Percentiles rank a stretch among this genome's conserved stretches.
These are phyloP conservation scores for Austroboletus novae-zelandiae DNA, from an alignment of 1,284 basidiomycete species.

Conservation along the genomic window DNA sequence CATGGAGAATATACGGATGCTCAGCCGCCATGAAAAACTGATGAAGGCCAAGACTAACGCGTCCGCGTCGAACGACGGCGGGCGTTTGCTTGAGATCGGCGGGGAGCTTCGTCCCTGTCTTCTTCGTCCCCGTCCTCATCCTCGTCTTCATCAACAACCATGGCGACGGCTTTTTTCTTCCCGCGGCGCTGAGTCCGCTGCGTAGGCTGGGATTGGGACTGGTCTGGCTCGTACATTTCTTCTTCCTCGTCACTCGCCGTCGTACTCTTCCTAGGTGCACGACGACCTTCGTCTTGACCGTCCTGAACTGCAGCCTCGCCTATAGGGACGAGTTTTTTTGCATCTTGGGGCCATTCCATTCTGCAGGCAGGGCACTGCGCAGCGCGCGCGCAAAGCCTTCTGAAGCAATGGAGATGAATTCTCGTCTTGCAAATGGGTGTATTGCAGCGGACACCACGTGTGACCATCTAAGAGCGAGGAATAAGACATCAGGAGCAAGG, in stretches of 20 bases:
- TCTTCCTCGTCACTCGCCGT: conserved; percentile 42
- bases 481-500: conserved; percentile 43
- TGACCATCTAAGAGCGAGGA: conserved; percentile 50
- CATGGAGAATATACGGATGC: conserved; percentile 3
- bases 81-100: conserved; percentile 22
- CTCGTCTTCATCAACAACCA: conserved; percentile 37
- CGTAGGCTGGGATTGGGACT: conserved; percentile 19
- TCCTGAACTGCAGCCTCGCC: conserved; percentile 65
- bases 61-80: conserved; percentile 27
- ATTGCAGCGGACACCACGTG: conserved; percentile 64
- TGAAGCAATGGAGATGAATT: conserved; percentile 70
- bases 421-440: conserved; percentile 61
- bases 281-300: conserved; percentile 54
- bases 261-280: conserved; percentile 35
- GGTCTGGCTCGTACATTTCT: conserved; percentile 35
- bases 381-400: conserved; percentile 37
- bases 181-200: conserved; percentile 30
- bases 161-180: conserved; percentile 31
- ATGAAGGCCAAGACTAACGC: conserved; percentile 9
- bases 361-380: conserved; percentile 57
- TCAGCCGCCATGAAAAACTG: background rate
- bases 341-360: conserved; percentile 54
- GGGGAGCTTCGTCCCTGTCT: conserved; percentile 22
- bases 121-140: too few relatives aligned
- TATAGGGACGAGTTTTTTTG: conserved; percentile 46